Percentiles rank a stretch among this genome's conserved stretches.
These are phyloP conservation scores for Acer yangbiense DNA, from an alignment of 345 rosid genomes.

Conservation along the genomic window DNA sequence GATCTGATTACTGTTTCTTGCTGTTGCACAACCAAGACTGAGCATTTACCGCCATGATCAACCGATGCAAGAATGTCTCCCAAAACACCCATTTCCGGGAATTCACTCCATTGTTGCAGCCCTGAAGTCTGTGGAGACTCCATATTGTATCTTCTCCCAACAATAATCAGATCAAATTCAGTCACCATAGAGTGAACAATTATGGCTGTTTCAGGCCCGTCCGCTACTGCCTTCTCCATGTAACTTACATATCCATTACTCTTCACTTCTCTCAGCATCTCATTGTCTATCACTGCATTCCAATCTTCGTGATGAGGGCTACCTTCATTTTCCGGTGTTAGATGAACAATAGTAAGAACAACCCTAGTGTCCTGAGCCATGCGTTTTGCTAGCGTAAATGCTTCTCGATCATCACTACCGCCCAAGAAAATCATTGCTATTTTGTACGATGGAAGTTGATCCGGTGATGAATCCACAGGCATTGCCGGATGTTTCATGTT, in stretches of 20 bases:
- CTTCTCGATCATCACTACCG: constrained; percentile 67
- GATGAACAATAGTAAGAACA: constrained; percentile 33
- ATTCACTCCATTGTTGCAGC: constrained; percentile 59
- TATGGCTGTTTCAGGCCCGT: constrained; percentile 42
- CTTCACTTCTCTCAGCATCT: constrained; percentile 35
- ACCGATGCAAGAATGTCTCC: constrained; percentile 69
- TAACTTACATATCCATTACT: constrained; percentile 17
- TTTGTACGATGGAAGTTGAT: neutral
- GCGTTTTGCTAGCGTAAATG: constrained; percentile 44
- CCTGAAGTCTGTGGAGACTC: constrained; percentile 41
- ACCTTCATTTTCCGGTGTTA: constrained; percentile 16
- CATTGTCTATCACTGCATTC: constrained; percentile 30
- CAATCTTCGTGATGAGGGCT: constrained; percentile 15
- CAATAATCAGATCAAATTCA: constrained; percentile 44
- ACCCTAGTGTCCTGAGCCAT: constrained; percentile 39
- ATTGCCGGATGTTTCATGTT: constrained; percentile 13
- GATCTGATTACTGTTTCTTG: constrained; percentile 22
- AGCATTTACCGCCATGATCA: constrained; percentile 40
- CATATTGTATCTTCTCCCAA: constrained; percentile 49
- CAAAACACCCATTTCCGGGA: constrained; percentile 62
- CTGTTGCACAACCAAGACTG: constrained; percentile 66
- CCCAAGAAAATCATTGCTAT: constrained; percentile 54
- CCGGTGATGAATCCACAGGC: constrained; percentile 5
- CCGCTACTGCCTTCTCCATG: constrained; percentile 29
- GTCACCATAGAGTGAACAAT: constrained; percentile 34